These are phyloP conservation scores for Kockiozyma suomiensis DNA, from an alignment of 805 yeast species.

Conservation along the genomic window DNA sequence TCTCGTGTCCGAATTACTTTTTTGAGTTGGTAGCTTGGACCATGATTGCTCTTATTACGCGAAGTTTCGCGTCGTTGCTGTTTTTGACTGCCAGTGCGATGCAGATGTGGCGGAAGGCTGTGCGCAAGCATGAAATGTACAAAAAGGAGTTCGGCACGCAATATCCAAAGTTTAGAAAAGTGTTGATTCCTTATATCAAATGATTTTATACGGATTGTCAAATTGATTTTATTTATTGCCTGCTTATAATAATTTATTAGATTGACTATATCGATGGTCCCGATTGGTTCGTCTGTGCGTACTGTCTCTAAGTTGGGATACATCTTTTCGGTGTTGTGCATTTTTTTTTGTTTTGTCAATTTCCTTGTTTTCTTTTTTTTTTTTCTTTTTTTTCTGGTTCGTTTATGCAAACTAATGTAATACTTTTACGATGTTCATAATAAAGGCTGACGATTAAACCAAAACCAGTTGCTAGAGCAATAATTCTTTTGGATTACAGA, in stretches of 20 bases:
- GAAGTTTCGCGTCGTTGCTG: conserved; percentile 58
- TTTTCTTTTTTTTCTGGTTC: neutral
- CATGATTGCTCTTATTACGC: conserved; percentile 67
- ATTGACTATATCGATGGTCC: no score
- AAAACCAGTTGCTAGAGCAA: no score
- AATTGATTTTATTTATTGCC: no score
- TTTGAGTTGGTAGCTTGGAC: conserved; percentile 84
- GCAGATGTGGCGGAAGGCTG: conserved; percentile 94
- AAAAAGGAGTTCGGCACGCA: conserved; percentile 69
- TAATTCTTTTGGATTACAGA: no score
- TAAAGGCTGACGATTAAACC: neutral
- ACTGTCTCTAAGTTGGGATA: neutral
- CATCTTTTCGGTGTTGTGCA: neutral
- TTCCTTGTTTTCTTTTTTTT: neutral
- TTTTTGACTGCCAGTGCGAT: conserved; percentile 70
- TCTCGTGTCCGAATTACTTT: conserved; percentile 93
- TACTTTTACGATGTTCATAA: no score
- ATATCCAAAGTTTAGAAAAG: conserved; percentile 79
- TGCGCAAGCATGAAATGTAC: conserved; percentile 74
- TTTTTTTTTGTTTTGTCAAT: neutral
- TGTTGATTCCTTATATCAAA: conserved; percentile 73
- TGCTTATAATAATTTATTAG: no score
- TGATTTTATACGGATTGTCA: conserved; percentile 42
- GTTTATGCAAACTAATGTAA: neutral
- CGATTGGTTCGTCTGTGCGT: no score